These are phyloP conservation scores for Tylopilus sp. DNA, from an alignment of 1,284 basidiomycete species.

Conservation along the genomic window DNA sequence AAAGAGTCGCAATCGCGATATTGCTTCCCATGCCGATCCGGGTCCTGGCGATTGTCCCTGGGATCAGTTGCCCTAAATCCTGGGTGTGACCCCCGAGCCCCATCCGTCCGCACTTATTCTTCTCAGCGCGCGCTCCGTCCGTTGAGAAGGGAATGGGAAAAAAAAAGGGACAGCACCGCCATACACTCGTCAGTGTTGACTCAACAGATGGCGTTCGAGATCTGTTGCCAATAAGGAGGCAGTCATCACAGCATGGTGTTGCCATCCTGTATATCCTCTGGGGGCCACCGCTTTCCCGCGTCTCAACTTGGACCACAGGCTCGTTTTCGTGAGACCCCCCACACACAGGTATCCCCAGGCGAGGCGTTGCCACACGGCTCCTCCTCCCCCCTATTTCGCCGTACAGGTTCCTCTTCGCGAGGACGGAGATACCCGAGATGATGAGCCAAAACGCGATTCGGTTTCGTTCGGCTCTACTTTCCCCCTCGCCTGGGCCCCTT, in stretches of 20 bases:
- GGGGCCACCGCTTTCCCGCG: constrained; percentile 18
- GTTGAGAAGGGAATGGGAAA: not conserved
- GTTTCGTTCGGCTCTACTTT: constrained; percentile 8
- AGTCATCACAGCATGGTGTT: constrained; percentile 1
- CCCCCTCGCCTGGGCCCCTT: not conserved
- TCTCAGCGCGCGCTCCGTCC: constrained; percentile 1
- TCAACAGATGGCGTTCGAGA: constrained; percentile 7
- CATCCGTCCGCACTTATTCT: constrained; percentile 2
- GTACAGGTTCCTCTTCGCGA: constrained; percentile 12
- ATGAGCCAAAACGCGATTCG: constrained; percentile 17
- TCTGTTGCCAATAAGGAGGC: constrained; percentile 4
- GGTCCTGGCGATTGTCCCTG: constrained; percentile 29
- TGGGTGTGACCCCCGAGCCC: constrained; percentile 26
- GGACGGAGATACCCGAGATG: constrained; percentile 25
- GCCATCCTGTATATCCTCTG: constrained; percentile 21
- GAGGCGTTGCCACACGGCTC: constrained; percentile 3
- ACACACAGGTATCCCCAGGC: no score
- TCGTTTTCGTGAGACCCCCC: not conserved
- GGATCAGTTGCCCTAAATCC: constrained; percentile 22
- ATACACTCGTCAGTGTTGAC: constrained; percentile 1
- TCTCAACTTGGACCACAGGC: constrained; percentile 5
- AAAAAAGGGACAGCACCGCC: not conserved
- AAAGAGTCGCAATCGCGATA: constrained; percentile 10
- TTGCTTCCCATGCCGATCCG: constrained; percentile 27
- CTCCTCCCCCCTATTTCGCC: constrained; percentile 18